Percentiles rank a stretch among this genome's conserved stretches.
These are phyloP conservation scores for Fusarium protoensiforme DNA, from an alignment of 2,329 filamentous ascomycete species.

Conservation along the genomic window DNA sequence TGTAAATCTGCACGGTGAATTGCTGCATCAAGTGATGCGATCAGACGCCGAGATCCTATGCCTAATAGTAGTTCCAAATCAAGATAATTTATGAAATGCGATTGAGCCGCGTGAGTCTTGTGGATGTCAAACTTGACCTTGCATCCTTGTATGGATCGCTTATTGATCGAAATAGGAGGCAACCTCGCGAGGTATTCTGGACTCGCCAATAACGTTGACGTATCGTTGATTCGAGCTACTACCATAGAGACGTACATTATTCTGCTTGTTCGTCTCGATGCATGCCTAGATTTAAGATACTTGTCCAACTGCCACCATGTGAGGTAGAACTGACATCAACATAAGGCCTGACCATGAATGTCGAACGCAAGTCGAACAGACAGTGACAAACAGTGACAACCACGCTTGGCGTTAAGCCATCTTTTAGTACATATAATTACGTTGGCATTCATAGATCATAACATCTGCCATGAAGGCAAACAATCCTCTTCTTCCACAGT, in stretches of 20 bases:
- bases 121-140: not conserved
- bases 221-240: not conserved
- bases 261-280: not conserved
- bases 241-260: not conserved
- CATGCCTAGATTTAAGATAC: not conserved
- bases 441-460: conserved; percentile 9
- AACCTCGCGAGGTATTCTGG: not conserved
- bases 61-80: not conserved
- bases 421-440: not conserved
- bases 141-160: not conserved
- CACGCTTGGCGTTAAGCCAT: not conserved
- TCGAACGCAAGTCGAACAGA: not conserved
- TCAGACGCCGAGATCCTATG: not conserved
- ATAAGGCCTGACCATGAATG: not conserved
- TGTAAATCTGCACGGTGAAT: not conserved
- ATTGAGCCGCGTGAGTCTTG: not conserved
- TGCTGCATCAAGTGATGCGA: conserved; percentile 27
- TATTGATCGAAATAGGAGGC: not conserved
- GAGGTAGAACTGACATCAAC: not conserved
- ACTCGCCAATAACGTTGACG: not conserved
- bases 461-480: not conserved
- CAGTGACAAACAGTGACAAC: too few species aligned
- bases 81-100: not conserved
- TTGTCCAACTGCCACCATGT: not conserved
- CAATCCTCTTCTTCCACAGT: not conserved